phyloP scores from a whole-genome alignment of 768 basidiomycete genomes.

The Gloeopeniophorella convolvens region DNA sequence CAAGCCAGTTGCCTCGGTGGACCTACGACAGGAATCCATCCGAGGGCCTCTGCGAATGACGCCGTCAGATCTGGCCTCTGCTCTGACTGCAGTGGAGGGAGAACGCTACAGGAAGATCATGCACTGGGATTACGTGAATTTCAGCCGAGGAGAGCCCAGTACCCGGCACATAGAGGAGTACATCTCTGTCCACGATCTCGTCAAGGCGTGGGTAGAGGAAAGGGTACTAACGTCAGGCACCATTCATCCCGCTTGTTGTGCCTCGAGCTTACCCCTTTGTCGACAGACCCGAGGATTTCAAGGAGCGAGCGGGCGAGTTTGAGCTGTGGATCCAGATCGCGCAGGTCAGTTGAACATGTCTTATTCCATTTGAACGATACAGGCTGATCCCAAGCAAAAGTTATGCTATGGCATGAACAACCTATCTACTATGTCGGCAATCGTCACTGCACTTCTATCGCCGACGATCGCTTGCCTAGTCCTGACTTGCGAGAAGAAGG shows the following conservation, averaged over 20 bases:
- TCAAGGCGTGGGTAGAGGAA: constrained; percentile 2
- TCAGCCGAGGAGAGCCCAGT: neutral
- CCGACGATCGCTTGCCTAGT: neutral
- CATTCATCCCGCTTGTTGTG: neutral
- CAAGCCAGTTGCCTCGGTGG: neutral
- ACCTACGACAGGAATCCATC: neutral
- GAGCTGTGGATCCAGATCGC: constrained; percentile 10
- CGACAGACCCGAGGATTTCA: neutral
- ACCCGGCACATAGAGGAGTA: constrained; percentile 3
- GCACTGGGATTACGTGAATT: constrained; percentile 15
- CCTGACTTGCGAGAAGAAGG: constrained; percentile 10
- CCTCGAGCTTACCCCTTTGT: neutral
- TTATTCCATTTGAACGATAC: neutral
- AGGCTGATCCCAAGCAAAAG: neutral
- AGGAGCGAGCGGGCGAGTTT: constrained; percentile 1
- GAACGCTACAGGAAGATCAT: constrained; percentile 10
- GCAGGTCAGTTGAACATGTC: constrained; percentile 5
- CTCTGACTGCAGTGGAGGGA: constrained; percentile 9
- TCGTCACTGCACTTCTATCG: constrained; percentile 5
- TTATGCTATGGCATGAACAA: constrained; percentile 5
- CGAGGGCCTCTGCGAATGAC: neutral
- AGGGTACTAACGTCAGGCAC: constrained; percentile 2
- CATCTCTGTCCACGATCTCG: constrained; percentile 5
- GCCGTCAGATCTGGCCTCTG: constrained; percentile 1
- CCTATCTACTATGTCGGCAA: constrained; percentile 8